phyloP scores from a whole-genome alignment of 2,329 filamentous ascomycete species.

The Elsinoe batatas region DNA sequence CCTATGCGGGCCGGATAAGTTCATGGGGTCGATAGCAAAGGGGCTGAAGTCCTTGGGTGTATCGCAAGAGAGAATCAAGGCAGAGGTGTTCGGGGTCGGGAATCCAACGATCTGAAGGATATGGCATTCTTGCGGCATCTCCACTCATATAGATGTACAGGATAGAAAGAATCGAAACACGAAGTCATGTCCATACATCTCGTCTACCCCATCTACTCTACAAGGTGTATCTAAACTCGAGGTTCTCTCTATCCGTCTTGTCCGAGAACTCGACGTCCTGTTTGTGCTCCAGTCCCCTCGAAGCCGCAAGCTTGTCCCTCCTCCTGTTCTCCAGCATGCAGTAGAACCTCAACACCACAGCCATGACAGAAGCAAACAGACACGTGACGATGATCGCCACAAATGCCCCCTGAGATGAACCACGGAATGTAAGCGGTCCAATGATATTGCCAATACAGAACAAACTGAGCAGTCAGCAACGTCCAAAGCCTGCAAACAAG shows the following conservation, averaged over 20 bases:
- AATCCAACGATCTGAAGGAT: neutral
- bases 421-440: conserved; percentile 32
- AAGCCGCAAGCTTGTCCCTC: conserved; percentile 21
- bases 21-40: conserved; percentile 54
- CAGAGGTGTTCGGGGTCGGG: conserved; percentile 39
- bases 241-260: conserved; percentile 24
- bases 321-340: conserved; percentile 38
- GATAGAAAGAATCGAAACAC: neutral
- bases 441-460: conserved; percentile 34
- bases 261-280: conserved; percentile 19
- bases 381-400: conserved; percentile 31
- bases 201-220: neutral
- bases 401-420: conserved; percentile 13
- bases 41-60: conserved; percentile 50
- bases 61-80: conserved; percentile 46
- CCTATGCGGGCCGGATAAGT: conserved; percentile 58
- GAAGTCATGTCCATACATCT: neutral
- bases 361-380: conserved; percentile 28
- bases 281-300: conserved; percentile 21
- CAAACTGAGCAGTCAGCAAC: conserved; percentile 7
- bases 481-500: neutral
- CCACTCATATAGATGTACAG: neutral
- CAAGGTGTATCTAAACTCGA: conserved; percentile 20
- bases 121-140: neutral
- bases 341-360: conserved; percentile 40